phyloP scores from a whole-genome alignment of 2,329 filamentous ascomycete genomes.

The Trichoderma sp. region DNA sequence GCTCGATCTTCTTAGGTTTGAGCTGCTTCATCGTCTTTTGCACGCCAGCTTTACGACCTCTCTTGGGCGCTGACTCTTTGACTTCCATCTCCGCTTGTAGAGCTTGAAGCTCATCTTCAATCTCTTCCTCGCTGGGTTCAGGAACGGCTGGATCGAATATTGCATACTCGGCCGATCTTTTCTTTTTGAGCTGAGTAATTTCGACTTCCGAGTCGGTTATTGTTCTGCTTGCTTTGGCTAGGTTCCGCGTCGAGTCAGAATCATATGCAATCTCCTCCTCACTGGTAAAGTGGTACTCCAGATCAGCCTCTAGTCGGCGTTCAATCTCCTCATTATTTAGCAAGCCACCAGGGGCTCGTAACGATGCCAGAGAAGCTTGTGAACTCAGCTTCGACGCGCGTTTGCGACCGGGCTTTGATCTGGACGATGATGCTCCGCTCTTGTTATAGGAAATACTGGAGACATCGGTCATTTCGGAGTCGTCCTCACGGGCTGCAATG shows the following conservation, averaged over 20 bases:
- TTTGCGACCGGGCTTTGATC: constrained; percentile 42
- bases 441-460: constrained; percentile 44
- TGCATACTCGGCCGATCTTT: constrained; percentile 48
- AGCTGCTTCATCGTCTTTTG: constrained; percentile 59
- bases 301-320: constrained; percentile 65
- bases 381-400: constrained; percentile 51
- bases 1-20: constrained; percentile 51
- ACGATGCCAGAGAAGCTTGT: constrained; percentile 55
- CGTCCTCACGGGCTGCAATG: constrained; percentile 44
- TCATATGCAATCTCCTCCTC: constrained; percentile 55
- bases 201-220: constrained; percentile 40
- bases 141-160: constrained; percentile 58
- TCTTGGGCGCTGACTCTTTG: constrained; percentile 52
- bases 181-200: constrained; percentile 29
- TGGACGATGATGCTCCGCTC: constrained; percentile 46
- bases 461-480: constrained; percentile 48
- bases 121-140: constrained; percentile 51
- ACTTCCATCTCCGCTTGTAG: constrained; percentile 55
- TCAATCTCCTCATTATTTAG: constrained; percentile 69
- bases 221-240: constrained; percentile 35
- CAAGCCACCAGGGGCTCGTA: constrained; percentile 47
- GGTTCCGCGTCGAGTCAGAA: constrained; percentile 51
- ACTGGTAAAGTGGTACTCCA: constrained; percentile 60
- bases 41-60: constrained; percentile 56
- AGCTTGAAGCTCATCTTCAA: constrained; percentile 56